Evolutionary conservation across 169 alveolate genomes (phyloP).

Genomic region (Plasmodium gonderi): DNA sequence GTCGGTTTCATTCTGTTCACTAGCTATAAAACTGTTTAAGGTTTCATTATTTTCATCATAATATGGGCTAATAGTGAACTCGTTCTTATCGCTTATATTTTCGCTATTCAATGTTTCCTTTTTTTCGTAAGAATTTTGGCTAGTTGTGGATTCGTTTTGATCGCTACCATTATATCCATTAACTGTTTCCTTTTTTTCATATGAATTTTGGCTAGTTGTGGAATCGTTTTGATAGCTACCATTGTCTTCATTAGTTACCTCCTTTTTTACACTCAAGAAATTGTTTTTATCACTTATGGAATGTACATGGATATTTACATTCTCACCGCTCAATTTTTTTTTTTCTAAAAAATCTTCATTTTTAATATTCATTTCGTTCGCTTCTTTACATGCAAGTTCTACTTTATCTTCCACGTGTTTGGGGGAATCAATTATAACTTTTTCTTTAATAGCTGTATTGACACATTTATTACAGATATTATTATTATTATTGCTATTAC

Average conservation of each 20-base stretch:
- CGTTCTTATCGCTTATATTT: constrained; percentile 5
- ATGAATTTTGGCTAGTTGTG: background rate
- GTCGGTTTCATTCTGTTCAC: background rate
- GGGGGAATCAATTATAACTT: background rate
- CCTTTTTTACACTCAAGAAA: background rate
- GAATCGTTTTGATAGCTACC: background rate
- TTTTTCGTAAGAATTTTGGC: background rate
- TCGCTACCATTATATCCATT: background rate
- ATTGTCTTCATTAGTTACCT: background rate
- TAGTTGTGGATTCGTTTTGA: background rate
- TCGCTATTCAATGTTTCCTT: background rate
- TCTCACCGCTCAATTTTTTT: background rate
- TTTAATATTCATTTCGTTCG: background rate
- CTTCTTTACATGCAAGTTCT: background rate
- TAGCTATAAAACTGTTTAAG: background rate
- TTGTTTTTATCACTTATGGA: background rate
- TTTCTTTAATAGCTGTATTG: background rate
- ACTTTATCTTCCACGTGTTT: background rate
- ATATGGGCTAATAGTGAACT: background rate
- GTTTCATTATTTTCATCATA: background rate
- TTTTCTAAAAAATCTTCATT: background rate
- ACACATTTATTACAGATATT: background rate
- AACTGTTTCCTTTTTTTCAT: background rate
- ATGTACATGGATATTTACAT: background rate
- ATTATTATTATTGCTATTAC: too few species aligned